Evolutionary conservation across 2,329 filamentous ascomycete species (phyloP), one percentile per base, ranked within the genome.

Genomic region (Venturia nashicola): DNA sequence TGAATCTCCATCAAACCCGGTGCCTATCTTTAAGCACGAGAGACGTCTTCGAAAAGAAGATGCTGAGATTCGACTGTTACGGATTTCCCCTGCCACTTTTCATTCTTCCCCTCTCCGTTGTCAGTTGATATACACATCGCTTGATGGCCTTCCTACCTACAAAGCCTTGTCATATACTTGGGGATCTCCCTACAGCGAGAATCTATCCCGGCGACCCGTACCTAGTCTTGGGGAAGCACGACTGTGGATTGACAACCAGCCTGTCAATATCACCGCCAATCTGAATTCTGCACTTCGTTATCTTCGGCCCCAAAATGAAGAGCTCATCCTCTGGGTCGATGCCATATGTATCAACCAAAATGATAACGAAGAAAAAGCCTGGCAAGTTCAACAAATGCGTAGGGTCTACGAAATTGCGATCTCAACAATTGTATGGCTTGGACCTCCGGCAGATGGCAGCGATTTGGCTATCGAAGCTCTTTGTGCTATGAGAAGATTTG

Each of bases 331-430:
- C 46, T 63, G 61, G 61, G 48, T 57, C 36, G 61, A 63, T 40
- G 48, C 43, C 5, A 20, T 63, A 9, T 55, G 44, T 48, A 63
- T 63, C 27, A 63, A 63, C 46, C 61, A 63, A 18, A 20, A 42
- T 3, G 61, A 63, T 46, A 57, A 63, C 34, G 61, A 54, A 39
- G 61, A 63, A 44, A 54, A 57, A 20, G 39, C 44, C 20, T 39
- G 40, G 43, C 61, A 63, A 59, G 61, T 63, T 7, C 27, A 63
- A 27, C 43, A 55, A n/a, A 63, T 63, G 61, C 32, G 23, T 27
- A n/a, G 34, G 5, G 48, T 63, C 3, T 63, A 63, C 40, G 32
- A 54, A n/a, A 27, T 20, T 34, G 61, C 61, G 8, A 20, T 5
- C 1, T 36, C 32, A 18, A 36, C 48, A 54, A 36, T 55, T 12